Evolutionary conservation across 352 stramenopile species (phyloP).

Genomic region (Peronospora belbahrii): DNA sequence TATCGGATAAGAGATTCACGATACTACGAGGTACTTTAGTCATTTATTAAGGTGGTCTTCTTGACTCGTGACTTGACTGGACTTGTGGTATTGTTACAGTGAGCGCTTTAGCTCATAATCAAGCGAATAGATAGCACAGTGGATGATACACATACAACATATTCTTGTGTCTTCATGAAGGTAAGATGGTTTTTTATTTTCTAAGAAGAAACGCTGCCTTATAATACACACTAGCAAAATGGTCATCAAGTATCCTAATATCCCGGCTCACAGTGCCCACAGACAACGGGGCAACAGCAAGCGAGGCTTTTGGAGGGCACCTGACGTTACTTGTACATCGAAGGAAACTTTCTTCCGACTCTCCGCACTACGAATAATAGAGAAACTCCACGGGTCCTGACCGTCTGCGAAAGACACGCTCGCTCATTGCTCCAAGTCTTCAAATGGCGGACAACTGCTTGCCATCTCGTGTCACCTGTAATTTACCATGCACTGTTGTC

Average conservation of each 20-base stretch:
- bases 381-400: slow-evolving; percentile 26
- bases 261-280: slow-evolving; percentile 23
- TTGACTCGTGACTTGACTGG: too few relatives aligned
- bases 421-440: slow-evolving; percentile 34
- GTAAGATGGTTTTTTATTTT: slow-evolving; percentile 52
- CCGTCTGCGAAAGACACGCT: slow-evolving; percentile 25
- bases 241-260: slow-evolving; percentile 45
- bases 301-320: slow-evolving; percentile 41
- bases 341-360: slow-evolving; percentile 73
- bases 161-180: background rate
- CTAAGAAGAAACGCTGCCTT: slow-evolving; percentile 65
- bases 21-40: slow-evolving; percentile 17
- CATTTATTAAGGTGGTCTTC: slow-evolving; percentile 3
- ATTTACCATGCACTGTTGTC: slow-evolving; percentile 88
- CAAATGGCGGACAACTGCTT: slow-evolving; percentile 34
- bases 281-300: slow-evolving; percentile 22
- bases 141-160: too few relatives aligned
- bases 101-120: too few relatives aligned
- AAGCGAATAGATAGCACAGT: too few relatives aligned
- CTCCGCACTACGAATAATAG: slow-evolving; percentile 39
- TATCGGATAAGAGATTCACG: slow-evolving; percentile 95
- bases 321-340: slow-evolving; percentile 67
- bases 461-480: slow-evolving; percentile 26
- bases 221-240: slow-evolving; percentile 73
- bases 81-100: too few relatives aligned